Evolutionary conservation across 1,284 basidiomycete species (phyloP).

Genomic region (Trichosporon inkin): DNA sequence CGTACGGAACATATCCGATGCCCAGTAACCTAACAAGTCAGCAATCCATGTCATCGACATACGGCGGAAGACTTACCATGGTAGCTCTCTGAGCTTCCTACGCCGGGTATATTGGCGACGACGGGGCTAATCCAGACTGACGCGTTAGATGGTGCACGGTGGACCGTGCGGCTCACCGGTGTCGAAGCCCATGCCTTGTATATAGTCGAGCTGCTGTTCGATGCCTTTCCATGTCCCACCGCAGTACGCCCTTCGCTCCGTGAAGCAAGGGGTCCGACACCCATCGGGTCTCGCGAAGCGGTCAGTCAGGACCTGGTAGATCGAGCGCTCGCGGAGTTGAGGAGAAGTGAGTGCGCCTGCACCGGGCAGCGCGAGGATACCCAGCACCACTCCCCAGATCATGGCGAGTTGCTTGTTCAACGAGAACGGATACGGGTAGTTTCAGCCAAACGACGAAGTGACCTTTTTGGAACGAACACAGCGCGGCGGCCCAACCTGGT

Average conservation of each 20-base stretch:
- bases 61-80: slow-evolving; percentile 42
- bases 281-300: slow-evolving; percentile 43
- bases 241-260: slow-evolving; percentile 37
- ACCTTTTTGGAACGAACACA: neutral
- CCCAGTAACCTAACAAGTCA: slow-evolving; percentile 46
- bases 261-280: slow-evolving; percentile 29
- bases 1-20: slow-evolving; percentile 40
- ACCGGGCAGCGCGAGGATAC: neutral
- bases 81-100: slow-evolving; percentile 41
- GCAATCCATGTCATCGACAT: neutral
- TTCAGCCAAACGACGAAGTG: too few species aligned
- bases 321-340: slow-evolving; percentile 41
- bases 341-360: slow-evolving; percentile 30
- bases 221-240: slow-evolving; percentile 46
- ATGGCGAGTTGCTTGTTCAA: neutral
- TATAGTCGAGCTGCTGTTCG: slow-evolving; percentile 43
- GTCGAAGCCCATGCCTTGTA: slow-evolving; percentile 50
- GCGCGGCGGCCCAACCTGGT: neutral
- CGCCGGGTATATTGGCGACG: slow-evolving; percentile 43
- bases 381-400: slow-evolving; percentile 10
- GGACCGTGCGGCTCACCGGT: slow-evolving; percentile 32
- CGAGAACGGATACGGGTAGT: neutral
- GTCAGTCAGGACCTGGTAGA: slow-evolving; percentile 49
- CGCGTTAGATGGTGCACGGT: neutral
- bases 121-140: slow-evolving; percentile 49